phyloP scores from a whole-genome alignment of 1,139 yeast genomes.

The Kodamaea plutei region DNA sequence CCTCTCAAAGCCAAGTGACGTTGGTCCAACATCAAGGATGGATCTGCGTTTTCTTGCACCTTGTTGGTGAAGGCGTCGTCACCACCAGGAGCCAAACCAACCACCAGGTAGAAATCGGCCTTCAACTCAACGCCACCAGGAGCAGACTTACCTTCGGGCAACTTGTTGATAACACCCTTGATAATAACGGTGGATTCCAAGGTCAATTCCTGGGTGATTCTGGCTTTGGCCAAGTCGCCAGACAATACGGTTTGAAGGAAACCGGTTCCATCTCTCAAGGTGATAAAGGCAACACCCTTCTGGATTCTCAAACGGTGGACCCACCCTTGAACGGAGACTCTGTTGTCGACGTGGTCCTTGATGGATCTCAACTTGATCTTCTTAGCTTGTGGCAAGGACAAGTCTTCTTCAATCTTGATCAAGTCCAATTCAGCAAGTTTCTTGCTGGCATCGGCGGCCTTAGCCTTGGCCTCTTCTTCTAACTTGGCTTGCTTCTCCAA shows the following conservation, averaged over 20 bases:
- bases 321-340: constrained; percentile 91
- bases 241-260: constrained; percentile 80
- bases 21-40: constrained; percentile 85
- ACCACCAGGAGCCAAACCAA: constrained; percentile 95
- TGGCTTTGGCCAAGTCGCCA: constrained; percentile 91
- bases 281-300: constrained; percentile 87
- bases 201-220: constrained; percentile 79
- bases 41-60: constrained; percentile 91
- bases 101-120: constrained; percentile 83
- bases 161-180: constrained; percentile 73
- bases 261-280: constrained; percentile 94
- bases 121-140: constrained; percentile 96
- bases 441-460: constrained; percentile 64
- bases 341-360: constrained; percentile 48
- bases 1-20: constrained; percentile 96
- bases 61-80: constrained; percentile 94
- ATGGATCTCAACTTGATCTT: constrained; percentile 61
- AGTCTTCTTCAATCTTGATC: constrained; percentile 69
- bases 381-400: constrained; percentile 63
- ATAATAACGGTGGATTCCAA: constrained; percentile 79
- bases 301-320: constrained; percentile 90
- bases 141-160: constrained; percentile 95
- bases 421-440: constrained; percentile 72
- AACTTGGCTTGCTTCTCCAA: constrained; percentile 72
- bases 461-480: constrained; percentile 57